These are phyloP conservation scores for Besnoitia besnoiti DNA, from an alignment of 169 alveolate genomes.

Conservation along the genomic window DNA sequence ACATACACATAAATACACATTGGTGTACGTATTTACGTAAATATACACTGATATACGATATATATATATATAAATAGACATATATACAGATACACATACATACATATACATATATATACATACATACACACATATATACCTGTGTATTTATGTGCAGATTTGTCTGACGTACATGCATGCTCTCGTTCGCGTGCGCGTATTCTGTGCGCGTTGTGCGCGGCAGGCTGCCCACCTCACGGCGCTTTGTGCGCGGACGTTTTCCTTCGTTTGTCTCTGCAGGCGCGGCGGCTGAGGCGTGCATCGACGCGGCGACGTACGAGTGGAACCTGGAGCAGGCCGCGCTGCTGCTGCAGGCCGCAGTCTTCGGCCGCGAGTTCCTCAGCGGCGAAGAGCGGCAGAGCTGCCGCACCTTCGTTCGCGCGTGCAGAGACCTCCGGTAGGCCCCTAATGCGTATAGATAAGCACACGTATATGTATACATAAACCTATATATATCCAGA, in stretches of 20 bases:
- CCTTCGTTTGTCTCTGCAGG: not conserved
- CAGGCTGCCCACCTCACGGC: too few species aligned
- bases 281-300: conserved; percentile 79
- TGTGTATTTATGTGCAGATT: not conserved
- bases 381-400: conserved; percentile 28
- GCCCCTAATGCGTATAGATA: not conserved
- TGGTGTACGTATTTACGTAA: not conserved
- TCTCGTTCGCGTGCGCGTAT: not conserved
- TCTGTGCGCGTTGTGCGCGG: too few species aligned
- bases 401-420: conserved; percentile 1
- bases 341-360: conserved; percentile 68
- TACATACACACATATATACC: not conserved
- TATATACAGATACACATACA: too few species aligned
- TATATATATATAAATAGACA: not conserved
- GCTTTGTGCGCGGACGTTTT: not conserved
- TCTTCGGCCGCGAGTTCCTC: conserved; percentile 74
- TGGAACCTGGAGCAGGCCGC: not conserved
- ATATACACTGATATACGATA: not conserved
- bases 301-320: conserved; percentile 79
- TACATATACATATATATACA: not conserved
- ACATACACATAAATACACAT: not conserved
- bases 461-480: not conserved
- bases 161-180: not conserved
- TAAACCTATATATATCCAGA: too few species aligned
- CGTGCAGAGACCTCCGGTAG: conserved; percentile 45